phyloP scores from a whole-genome alignment of 257 asterid species.

The Anisodus tanguticus region DNA sequence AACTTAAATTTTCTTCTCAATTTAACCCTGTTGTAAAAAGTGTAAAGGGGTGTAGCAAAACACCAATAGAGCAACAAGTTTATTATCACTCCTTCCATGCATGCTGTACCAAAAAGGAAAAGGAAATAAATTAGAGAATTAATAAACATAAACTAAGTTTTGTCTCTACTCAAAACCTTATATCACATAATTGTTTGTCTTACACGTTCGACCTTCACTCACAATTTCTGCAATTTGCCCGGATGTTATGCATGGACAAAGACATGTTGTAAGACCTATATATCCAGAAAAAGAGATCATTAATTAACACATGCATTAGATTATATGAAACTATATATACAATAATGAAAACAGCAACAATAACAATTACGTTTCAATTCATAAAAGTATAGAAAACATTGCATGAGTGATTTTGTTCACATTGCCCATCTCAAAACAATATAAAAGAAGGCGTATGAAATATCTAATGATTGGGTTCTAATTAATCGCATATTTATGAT shows the following conservation, averaged over 20 bases:
- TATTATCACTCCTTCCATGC: conserved; percentile 37
- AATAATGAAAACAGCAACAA: too few relatives aligned
- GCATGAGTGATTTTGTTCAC: background rate
- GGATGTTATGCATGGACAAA: conserved; percentile 42
- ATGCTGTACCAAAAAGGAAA: conserved; percentile 28
- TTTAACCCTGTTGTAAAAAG: conserved; percentile 30
- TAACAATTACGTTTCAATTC: background rate
- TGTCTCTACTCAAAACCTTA: background rate
- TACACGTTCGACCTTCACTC: conserved; percentile 43
- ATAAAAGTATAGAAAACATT: background rate
- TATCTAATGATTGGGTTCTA: too few relatives aligned
- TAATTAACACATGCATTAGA: background rate
- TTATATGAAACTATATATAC: background rate
- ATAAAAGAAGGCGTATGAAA: too few relatives aligned
- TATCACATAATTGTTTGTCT: conserved; percentile 1
- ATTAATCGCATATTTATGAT: too few relatives aligned
- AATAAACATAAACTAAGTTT: background rate
- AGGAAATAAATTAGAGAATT: background rate
- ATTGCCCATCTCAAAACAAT: background rate
- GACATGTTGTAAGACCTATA: conserved; percentile 34
- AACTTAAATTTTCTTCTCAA: conserved; percentile 39
- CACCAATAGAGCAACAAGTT: conserved; percentile 17
- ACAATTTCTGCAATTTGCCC: conserved; percentile 44
- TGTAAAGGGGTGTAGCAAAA: conserved; percentile 27
- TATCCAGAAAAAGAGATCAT: background rate